These are phyloP conservation scores for Colletotrichum lupini DNA, from an alignment of 2,329 filamentous ascomycete genomes.

Conservation along the genomic window DNA sequence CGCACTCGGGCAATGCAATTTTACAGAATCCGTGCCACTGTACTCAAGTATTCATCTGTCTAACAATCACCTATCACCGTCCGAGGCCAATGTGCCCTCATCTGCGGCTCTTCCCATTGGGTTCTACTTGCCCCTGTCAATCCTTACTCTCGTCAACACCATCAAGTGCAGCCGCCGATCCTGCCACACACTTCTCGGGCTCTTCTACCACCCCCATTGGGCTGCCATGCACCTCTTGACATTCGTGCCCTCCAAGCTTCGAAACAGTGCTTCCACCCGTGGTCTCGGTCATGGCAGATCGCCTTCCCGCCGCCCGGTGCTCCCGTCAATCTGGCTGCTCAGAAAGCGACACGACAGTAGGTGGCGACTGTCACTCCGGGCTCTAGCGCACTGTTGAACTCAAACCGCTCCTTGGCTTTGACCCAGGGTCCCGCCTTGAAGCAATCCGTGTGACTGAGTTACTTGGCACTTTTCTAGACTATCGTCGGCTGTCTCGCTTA, in stretches of 20 bases:
- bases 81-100: constrained; percentile 10
- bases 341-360: constrained; percentile 29
- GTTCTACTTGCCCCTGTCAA: constrained; percentile 17
- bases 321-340: constrained; percentile 7
- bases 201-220: constrained; percentile 14
- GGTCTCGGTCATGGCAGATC: constrained; percentile 20
- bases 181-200: constrained; percentile 32
- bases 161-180: constrained; percentile 32
- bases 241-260: neutral
- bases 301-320: neutral
- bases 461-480: neutral
- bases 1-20: neutral
- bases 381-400: constrained; percentile 11
- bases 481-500: constrained; percentile 17
- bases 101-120: constrained; percentile 19
- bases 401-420: neutral
- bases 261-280: neutral
- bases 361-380: constrained; percentile 25
- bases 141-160: constrained; percentile 18
- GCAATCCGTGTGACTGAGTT: neutral
- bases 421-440: neutral
- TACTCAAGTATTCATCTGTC: neutral
- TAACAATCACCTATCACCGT: neutral
- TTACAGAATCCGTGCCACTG: neutral
- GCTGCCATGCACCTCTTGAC: constrained; percentile 30